phyloP scores from a whole-genome alignment of 129 eudicot species.

The Escallonia herrerae region DNA sequence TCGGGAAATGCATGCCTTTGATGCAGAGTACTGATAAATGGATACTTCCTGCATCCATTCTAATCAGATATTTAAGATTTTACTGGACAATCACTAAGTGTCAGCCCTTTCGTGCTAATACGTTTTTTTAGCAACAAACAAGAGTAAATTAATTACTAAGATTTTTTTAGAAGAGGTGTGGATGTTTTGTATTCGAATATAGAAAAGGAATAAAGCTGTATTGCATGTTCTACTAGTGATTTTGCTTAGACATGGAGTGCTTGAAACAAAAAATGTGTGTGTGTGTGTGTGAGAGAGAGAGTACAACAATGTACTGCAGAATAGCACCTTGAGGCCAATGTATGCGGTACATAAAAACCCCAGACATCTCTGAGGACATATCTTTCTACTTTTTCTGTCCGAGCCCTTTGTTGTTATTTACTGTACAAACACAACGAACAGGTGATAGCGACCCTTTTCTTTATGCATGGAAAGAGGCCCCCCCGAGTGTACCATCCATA shows the following conservation, averaged over 20 bases:
- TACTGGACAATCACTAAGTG: too few species aligned
- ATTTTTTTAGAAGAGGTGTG: neutral
- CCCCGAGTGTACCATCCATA: conserved; percentile 10
- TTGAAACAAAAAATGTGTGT: neutral
- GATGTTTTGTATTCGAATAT: neutral
- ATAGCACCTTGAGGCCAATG: too few species aligned
- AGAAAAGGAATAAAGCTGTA: neutral
- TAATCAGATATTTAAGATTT: too few species aligned
- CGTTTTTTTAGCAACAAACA: too few species aligned
- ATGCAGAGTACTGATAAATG: too few species aligned
- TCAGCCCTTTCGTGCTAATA: too few species aligned
- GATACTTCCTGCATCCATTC: too few species aligned
- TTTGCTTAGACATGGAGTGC: too few species aligned
- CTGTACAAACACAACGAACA: conserved; percentile 27
- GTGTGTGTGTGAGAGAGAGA: neutral
- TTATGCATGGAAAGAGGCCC: conserved; percentile 18
- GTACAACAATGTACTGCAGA: neutral
- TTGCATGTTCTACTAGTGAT: too few species aligned
- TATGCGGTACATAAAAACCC: neutral
- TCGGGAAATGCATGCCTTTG: too few species aligned
- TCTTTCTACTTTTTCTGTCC: too few species aligned
- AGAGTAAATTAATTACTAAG: neutral
- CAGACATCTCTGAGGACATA: conserved; percentile 10
- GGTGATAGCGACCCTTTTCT: conserved; percentile 25
- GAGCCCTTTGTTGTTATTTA: conserved; percentile 16